These are phyloP conservation scores for Lentinula sp. DNA, from an alignment of 768 basidiomycete genomes.

Conservation along the genomic window DNA sequence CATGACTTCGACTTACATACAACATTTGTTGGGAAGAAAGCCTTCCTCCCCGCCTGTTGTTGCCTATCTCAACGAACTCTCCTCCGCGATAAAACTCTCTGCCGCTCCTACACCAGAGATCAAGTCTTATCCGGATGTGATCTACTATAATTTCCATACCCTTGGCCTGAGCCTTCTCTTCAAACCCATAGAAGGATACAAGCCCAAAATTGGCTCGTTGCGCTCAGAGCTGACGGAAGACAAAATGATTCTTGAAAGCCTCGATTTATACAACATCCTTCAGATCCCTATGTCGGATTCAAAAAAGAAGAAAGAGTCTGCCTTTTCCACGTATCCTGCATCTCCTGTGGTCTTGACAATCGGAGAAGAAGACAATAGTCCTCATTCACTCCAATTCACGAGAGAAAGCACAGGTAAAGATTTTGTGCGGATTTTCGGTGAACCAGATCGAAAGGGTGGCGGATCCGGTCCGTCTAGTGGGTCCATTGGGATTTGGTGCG, in stretches of 20 bases:
- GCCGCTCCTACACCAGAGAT: conserved; percentile 45
- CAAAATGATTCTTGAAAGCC: conserved; percentile 53
- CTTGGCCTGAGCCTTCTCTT: conserved; percentile 83
- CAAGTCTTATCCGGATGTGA: conserved; percentile 75
- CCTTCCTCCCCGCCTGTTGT: conserved; percentile 42
- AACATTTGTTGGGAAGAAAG: conserved; percentile 42
- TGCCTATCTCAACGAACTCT: conserved; percentile 35
- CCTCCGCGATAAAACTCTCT: conserved; percentile 18
- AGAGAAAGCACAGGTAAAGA: conserved; percentile 65
- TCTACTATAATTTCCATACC: conserved; percentile 80
- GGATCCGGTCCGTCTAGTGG: conserved; percentile 79
- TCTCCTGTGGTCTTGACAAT: conserved; percentile 44
- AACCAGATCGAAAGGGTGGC: conserved; percentile 89
- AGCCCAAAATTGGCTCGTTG: conserved; percentile 39
- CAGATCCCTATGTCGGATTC: conserved; percentile 21
- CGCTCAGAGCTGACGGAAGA: conserved; percentile 44
- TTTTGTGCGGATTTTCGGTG: conserved; percentile 70
- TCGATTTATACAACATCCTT: conserved; percentile 78
- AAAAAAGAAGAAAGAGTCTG: conserved; percentile 38
- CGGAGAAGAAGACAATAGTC: conserved; percentile 33
- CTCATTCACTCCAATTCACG: conserved; percentile 35
- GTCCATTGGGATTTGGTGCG: conserved; percentile 90
- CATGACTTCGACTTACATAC: conserved; percentile 8
- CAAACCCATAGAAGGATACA: conserved; percentile 59
- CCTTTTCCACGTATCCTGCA: conserved; percentile 52